Evolutionary conservation across 306 rosid genomes (phyloP).

Genomic region (Erythrophleum fordii): DNA sequence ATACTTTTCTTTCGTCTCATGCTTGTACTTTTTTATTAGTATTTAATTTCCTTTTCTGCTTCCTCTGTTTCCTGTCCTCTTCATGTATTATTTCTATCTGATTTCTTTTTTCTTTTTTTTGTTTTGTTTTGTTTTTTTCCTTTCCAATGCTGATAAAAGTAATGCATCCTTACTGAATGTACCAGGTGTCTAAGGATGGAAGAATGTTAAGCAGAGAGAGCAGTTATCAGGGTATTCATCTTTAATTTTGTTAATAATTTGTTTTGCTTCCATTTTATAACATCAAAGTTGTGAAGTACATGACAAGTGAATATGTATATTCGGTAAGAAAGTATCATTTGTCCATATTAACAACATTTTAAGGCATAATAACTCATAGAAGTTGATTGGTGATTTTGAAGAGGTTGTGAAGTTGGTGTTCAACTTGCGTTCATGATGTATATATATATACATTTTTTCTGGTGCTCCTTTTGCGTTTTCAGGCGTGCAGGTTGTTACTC

Average conservation of each 20-base stretch:
- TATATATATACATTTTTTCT: constrained; percentile 31
- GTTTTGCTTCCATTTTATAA: constrained; percentile 10
- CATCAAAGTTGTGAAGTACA: constrained; percentile 12
- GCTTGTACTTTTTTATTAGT: too few relatives aligned
- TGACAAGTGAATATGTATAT: constrained; percentile 11
- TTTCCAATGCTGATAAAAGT: constrained; percentile 26
- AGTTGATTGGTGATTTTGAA: constrained; percentile 22
- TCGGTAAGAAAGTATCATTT: constrained; percentile 8
- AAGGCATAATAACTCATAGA: constrained; percentile 13
- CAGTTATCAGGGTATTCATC: constrained; percentile 61
- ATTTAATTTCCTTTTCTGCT: neutral
- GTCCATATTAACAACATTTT: neutral
- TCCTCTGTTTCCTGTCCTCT: constrained; percentile 23
- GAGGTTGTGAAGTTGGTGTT: constrained; percentile 18
- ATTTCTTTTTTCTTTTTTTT: constrained; percentile 6
- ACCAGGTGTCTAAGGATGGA: constrained; percentile 49
- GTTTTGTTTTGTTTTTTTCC: too few relatives aligned
- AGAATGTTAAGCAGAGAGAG: constrained; percentile 49
- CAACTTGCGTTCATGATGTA: constrained; percentile 24
- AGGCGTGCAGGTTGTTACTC: constrained; percentile 63
- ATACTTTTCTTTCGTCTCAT: neutral
- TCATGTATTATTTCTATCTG: neutral
- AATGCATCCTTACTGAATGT: constrained; percentile 44
- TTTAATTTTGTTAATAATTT: constrained; percentile 11
- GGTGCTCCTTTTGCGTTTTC: constrained; percentile 44